Evolutionary conservation across 108 stramenopile species (phyloP).

Genomic region (Mayamaea pseudoterrestris): DNA sequence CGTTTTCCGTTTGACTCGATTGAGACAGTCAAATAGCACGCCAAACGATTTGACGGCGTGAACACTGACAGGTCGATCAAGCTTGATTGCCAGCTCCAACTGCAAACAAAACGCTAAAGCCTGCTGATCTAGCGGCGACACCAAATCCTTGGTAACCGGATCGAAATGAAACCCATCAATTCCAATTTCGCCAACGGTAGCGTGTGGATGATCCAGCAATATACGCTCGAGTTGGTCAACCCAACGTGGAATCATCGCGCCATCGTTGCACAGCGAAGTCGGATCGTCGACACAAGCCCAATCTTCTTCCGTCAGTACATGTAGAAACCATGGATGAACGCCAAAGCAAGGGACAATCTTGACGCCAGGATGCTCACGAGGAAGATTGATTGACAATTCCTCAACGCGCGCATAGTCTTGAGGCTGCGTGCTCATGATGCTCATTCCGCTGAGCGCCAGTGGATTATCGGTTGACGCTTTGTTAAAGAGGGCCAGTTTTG

Average conservation of each 20-base stretch:
- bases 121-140: conserved; percentile 48
- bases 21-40: conserved; percentile 39
- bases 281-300: conserved; percentile 7
- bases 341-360: conserved; percentile 61
- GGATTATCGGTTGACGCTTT: neutral
- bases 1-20: conserved; percentile 8
- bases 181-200: conserved; percentile 79
- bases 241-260: conserved; percentile 37
- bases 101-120: conserved; percentile 50
- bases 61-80: conserved; percentile 62
- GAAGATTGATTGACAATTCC: conserved; percentile 6
- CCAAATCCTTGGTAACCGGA: conserved; percentile 29
- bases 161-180: conserved; percentile 72
- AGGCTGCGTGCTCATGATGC: conserved; percentile 82
- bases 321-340: conserved; percentile 80
- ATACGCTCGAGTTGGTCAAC: conserved; percentile 23
- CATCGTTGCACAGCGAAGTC: too few species aligned
- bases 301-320: conserved; percentile 32
- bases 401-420: conserved; percentile 47
- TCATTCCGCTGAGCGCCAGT: conserved; percentile 42
- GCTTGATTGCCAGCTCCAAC: conserved; percentile 41
- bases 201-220: conserved; percentile 26
- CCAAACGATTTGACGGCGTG: conserved; percentile 74
- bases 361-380: neutral
- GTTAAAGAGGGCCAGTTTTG: conserved; percentile 8